Percentiles rank a stretch among this genome's conserved stretches.
These are phyloP conservation scores for Diaporthe batatas DNA, from an alignment of 2,329 filamentous ascomycete species.

Conservation along the genomic window DNA sequence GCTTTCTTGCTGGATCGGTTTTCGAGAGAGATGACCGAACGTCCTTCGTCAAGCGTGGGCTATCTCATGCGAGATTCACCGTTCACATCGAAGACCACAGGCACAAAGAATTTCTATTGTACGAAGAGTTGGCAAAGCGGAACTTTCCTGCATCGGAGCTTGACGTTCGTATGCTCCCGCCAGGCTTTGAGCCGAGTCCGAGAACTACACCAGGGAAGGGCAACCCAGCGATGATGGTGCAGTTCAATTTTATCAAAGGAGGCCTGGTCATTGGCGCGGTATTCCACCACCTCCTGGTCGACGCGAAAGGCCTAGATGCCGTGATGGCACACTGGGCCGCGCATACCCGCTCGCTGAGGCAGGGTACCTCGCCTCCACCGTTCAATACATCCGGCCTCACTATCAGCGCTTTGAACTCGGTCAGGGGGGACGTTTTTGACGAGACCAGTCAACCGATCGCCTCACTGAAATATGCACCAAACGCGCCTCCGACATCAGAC, in stretches of 20 bases:
- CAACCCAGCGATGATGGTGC: constrained; percentile 7
- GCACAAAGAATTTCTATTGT: background rate
- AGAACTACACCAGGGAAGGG: background rate
- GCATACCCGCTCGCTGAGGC: constrained; percentile 16
- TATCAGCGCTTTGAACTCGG: background rate
- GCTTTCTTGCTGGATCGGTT: constrained; percentile 11
- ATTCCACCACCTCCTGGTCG: constrained; percentile 23
- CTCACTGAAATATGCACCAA: constrained; percentile 30
- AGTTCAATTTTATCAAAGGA: constrained; percentile 15
- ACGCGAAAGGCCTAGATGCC: constrained; percentile 10
- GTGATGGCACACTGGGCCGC: constrained; percentile 27
- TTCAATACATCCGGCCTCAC: background rate
- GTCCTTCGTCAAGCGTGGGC: constrained; percentile 7
- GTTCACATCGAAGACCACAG: constrained; percentile 21
- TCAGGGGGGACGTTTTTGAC: background rate
- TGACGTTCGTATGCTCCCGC: constrained; percentile 18
- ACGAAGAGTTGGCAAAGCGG: background rate
- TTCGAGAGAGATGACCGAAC: constrained; percentile 9
- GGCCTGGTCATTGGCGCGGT: constrained; percentile 20
- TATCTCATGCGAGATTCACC: background rate
- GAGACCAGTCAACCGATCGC: background rate
- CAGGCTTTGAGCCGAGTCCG: constrained; percentile 3
- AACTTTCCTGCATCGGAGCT: constrained; percentile 25
- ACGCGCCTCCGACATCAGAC: constrained; percentile 13
- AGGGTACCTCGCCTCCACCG: background rate